Base-by-base conservation (phyloP, 2,329 filamentous ascomycete species). In the Arthroderma uncinatum region DNA sequence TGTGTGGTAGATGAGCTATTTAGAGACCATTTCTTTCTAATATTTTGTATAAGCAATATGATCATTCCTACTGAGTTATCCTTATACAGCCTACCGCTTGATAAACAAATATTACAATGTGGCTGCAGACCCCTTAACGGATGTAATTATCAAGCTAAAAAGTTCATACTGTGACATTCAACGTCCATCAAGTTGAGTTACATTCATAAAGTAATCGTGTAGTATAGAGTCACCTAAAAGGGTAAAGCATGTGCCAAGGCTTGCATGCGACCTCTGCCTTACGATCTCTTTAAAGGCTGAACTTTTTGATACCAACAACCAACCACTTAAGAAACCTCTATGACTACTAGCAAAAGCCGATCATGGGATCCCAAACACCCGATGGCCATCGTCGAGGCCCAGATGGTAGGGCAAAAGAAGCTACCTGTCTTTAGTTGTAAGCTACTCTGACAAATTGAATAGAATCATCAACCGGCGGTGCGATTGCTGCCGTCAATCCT, bases 351-450 rank as follows among this genome's bases (percentile, higher is more conserved):
- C 3, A 23, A 33, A 30, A 10, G 25, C n/a, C 25, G 19, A 19
- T 16, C 14, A 61, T 61, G 60, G 60, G 60, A 48, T 61, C 60
- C 44, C 58, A 61, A 42, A 55, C 47, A 34, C 60, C 60, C n/a
- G 54, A 60, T 4, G 44, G 36, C 10, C 39, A 58, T 34, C 53
- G 42, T 12, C 53, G 42, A 23, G 34, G 25, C 7, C 60, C 55
- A 44, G 34, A 61, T 60, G 58, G 60, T 60, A 58, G 55, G 53
- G 10, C 16, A 33, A 47, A 42, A 14, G 23, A 39, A 42, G 16
- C 36, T 42, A 3, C 48, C n/a, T 19, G 14, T 30, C 14, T 21
- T 28, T n/a, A n/a, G 34, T 23, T 33, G 14, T 12, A 57, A 19
- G 40, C 28, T 16, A 25, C 30, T 57, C 36, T 57, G 23, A 57